Conservation (phyloP, 257 asterid genomes). For the Scutellaria baicalensis region DNA sequence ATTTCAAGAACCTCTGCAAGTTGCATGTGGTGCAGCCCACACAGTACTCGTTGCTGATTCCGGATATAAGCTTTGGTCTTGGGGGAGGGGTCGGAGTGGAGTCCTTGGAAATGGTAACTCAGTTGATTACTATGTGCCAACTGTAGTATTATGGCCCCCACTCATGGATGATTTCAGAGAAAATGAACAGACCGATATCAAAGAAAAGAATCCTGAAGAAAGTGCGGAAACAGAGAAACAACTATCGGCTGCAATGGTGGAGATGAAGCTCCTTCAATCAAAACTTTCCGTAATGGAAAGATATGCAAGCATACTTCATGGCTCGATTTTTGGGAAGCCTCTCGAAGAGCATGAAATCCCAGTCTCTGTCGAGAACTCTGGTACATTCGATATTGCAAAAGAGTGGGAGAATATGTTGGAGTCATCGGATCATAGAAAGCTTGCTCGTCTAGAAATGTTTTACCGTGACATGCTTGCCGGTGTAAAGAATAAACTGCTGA, state of each 20-base stretch:
- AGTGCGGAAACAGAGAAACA: constrained; percentile 40
- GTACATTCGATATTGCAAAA: constrained; percentile 52
- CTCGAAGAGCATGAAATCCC: constrained; percentile 64
- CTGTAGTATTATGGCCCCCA: constrained; percentile 60
- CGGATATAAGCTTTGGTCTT: constrained; percentile 77
- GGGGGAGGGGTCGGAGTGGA: constrained; percentile 96
- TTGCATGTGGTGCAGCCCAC: constrained; percentile 94
- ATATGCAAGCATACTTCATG: constrained; percentile 77
- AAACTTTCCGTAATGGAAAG: constrained; percentile 50
- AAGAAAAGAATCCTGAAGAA: constrained; percentile 30
- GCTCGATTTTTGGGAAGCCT: constrained; percentile 72
- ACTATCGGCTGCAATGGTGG: constrained; percentile 49
- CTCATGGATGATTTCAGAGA: constrained; percentile 34
- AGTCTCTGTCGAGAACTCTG: constrained; percentile 28
- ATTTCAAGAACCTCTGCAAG: constrained; percentile 53
- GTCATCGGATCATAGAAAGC: constrained; percentile 53
- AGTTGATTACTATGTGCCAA: constrained; percentile 47
- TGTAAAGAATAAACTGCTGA: constrained; percentile 73
- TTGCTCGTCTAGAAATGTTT: constrained; percentile 59
- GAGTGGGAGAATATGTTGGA: constrained; percentile 92
- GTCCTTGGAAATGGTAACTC: constrained; percentile 70
- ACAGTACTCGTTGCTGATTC: constrained; percentile 66
- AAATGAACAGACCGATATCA: background rate
- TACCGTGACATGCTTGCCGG: constrained; percentile 69
- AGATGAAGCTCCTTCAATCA: constrained; percentile 51